Conservation (phyloP, 257 asterid genomes). For the Penstemon newberryi region DNA sequence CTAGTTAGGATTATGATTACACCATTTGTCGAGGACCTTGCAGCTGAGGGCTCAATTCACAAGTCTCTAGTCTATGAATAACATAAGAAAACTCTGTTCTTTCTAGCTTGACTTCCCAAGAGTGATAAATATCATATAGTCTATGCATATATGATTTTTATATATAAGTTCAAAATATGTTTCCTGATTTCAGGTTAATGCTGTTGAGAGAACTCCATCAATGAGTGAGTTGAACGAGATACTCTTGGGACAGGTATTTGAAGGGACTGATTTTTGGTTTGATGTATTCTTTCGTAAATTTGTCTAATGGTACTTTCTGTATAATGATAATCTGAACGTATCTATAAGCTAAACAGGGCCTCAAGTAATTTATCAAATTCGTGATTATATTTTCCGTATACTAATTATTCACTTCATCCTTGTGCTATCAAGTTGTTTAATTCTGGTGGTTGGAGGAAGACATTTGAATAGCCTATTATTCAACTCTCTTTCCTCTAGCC, state of each 20-base stretch:
- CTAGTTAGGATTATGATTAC: not conserved
- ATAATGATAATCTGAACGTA: not conserved
- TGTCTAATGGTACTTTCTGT: constrained; percentile 8
- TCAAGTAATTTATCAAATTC: constrained; percentile 16
- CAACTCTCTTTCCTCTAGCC: not conserved
- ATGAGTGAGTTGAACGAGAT: constrained; percentile 98
- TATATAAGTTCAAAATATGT: constrained; percentile 18
- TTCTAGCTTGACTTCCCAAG: constrained; percentile 12
- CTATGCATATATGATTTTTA: constrained; percentile 9
- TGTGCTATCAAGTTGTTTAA: constrained; percentile 7
- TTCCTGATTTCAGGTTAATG: constrained; percentile 71
- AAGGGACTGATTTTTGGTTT: constrained; percentile 31
- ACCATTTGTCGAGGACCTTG: constrained; percentile 15
- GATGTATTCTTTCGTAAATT: not conserved
- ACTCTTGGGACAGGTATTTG: constrained; percentile 88
- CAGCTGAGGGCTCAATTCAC: not conserved
- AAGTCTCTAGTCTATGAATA: constrained; percentile 11
- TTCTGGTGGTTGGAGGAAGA: constrained; percentile 1
- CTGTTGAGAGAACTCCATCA: constrained; percentile 95
- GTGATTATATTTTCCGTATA: not conserved
- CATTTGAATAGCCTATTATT: not conserved
- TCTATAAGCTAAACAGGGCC: constrained; percentile 2
- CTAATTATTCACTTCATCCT: constrained; percentile 2
- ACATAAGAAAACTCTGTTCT: not conserved
- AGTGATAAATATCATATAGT: constrained; percentile 11